Evolutionary conservation across 345 rosid species (phyloP).

Genomic region (Raphanus raphanistrum): DNA sequence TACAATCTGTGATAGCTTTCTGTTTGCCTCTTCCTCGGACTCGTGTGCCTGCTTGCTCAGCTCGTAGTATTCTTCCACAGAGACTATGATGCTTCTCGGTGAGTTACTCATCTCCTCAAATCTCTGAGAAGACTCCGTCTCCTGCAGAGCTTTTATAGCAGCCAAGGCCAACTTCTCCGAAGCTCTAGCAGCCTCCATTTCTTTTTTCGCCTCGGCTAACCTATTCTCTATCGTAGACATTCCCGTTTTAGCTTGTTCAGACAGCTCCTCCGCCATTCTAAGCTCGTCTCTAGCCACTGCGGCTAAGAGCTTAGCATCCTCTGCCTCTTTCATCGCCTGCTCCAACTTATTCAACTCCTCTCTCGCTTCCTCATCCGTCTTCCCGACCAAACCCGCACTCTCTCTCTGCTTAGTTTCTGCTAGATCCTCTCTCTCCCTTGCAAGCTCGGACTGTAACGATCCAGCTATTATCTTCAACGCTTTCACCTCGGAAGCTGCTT

Average conservation of each 20-base stretch:
- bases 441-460: constrained; percentile 64
- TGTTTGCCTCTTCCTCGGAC: constrained; percentile 79
- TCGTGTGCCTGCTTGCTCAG: constrained; percentile 78
- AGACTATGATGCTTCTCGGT: constrained; percentile 60
- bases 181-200: constrained; percentile 83
- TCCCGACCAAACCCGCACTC: constrained; percentile 41
- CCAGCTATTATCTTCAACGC: constrained; percentile 63
- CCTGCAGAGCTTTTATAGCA: constrained; percentile 84
- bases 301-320: constrained; percentile 66
- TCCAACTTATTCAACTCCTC: constrained; percentile 50
- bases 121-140: constrained; percentile 61
- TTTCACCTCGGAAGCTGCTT: constrained; percentile 72
- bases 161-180: constrained; percentile 85
- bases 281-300: constrained; percentile 70
- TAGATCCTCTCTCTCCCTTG: neutral
- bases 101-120: constrained; percentile 32
- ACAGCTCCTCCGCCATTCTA: constrained; percentile 64
- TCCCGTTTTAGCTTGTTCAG: constrained; percentile 76
- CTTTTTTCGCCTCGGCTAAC: constrained; percentile 66
- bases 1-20: constrained; percentile 64
- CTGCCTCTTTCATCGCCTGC: constrained; percentile 71
- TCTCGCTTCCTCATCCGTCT: constrained; percentile 51
- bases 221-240: constrained; percentile 65
- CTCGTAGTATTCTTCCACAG: constrained; percentile 80
- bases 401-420: constrained; percentile 56